Evolutionary conservation across 345 rosid species (phyloP).

Genomic region (Bruguiera gymnorhiza): DNA sequence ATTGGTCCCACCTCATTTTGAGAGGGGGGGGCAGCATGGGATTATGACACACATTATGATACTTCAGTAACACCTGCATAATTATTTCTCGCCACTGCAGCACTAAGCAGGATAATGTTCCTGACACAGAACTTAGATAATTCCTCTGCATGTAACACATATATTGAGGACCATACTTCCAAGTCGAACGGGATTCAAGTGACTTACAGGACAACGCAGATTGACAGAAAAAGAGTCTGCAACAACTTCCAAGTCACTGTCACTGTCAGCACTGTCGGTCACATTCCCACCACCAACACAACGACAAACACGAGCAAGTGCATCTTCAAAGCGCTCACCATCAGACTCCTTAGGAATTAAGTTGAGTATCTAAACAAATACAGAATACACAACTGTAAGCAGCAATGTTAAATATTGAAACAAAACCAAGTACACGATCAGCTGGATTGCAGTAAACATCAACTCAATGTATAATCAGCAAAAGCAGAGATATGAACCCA

Average conservation of each 20-base stretch:
- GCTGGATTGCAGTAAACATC: too few species aligned
- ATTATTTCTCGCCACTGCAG: too few species aligned
- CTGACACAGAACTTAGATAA: too few species aligned
- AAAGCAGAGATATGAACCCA: too few species aligned
- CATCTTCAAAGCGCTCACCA: conserved; percentile 82
- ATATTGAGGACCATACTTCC: not conserved
- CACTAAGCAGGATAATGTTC: too few species aligned
- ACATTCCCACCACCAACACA: conserved; percentile 88
- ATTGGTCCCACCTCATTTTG: too few species aligned
- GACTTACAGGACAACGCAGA: conserved; percentile 96
- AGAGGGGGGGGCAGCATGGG: too few species aligned
- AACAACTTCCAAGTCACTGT: conserved; percentile 97
- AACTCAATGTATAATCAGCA: too few species aligned
- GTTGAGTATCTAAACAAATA: conserved; percentile 59
- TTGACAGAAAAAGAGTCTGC: conserved; percentile 76
- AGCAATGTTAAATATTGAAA: not conserved
- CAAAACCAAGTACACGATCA: not conserved
- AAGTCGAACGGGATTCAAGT: not conserved
- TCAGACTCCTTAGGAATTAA: conserved; percentile 77
- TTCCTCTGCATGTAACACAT: too few species aligned
- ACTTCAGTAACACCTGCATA: too few species aligned
- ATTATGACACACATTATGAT: too few species aligned
- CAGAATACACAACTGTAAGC: not conserved
- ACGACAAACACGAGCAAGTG: conserved; percentile 86
- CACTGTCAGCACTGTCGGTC: conserved; percentile 82